Conservation (phyloP, 352 stramenopile genomes). For the Pythium periplocum region DNA sequence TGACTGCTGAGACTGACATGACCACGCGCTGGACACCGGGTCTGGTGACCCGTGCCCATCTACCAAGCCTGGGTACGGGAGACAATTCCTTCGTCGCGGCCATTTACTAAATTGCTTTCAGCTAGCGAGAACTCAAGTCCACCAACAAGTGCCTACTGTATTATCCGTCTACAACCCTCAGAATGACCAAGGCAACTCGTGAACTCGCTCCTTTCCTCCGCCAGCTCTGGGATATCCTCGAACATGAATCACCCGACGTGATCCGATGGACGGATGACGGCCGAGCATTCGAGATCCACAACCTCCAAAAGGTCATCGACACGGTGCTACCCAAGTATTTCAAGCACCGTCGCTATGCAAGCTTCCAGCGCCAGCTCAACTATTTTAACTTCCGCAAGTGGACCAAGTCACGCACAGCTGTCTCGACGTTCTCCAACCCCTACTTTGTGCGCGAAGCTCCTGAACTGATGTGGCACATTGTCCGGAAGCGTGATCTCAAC, state of each 20-base stretch:
- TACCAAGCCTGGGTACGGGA: too few species aligned
- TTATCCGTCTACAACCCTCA: too few species aligned
- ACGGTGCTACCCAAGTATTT: constrained; percentile 88
- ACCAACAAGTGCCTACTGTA: too few species aligned
- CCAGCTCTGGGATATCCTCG: constrained; percentile 48
- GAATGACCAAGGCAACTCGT: neutral
- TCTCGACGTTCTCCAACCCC: constrained; percentile 75
- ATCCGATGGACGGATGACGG: constrained; percentile 25
- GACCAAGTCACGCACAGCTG: constrained; percentile 75
- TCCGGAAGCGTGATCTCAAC: constrained; percentile 12
- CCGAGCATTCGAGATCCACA: constrained; percentile 29
- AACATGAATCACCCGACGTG: constrained; percentile 27
- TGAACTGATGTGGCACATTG: constrained; percentile 22
- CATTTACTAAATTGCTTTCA: too few species aligned
- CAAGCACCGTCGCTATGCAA: constrained; percentile 93
- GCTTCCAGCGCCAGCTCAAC: constrained; percentile 92
- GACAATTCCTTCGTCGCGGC: too few species aligned
- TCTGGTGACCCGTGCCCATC: too few species aligned
- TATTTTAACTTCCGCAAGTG: constrained; percentile 93
- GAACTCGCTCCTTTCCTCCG: constrained; percentile 48
- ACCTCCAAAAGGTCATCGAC: constrained; percentile 30
- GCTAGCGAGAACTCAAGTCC: too few species aligned
- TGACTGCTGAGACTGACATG: too few species aligned
- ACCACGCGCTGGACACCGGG: too few species aligned
- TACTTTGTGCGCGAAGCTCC: constrained; percentile 20